phyloP scores from a whole-genome alignment of 2,329 filamentous ascomycete species.

The Hypoxylon sp. region DNA sequence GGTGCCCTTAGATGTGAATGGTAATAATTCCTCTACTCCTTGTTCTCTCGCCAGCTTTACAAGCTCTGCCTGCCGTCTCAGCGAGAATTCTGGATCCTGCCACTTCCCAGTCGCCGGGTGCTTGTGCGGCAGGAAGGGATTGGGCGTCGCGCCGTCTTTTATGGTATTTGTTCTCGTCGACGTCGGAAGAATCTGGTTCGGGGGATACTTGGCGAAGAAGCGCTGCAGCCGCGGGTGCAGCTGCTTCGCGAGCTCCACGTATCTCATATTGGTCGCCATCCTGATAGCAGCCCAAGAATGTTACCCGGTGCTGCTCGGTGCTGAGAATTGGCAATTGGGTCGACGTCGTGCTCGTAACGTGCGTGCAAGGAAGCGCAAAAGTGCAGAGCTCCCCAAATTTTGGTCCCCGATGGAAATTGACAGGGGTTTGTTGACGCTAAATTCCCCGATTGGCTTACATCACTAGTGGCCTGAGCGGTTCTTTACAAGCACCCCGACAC shows the following conservation, averaged over 20 bases:
- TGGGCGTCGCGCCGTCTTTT: conserved; percentile 64
- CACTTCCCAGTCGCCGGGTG: conserved; percentile 85
- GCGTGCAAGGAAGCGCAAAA: conserved; percentile 28
- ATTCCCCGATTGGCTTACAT: conserved; percentile 44
- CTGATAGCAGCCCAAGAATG: conserved; percentile 2
- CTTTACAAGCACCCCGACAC: conserved; percentile 30
- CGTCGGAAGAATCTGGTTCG: conserved; percentile 70
- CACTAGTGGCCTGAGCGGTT: conserved; percentile 18
- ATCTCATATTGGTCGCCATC: conserved; percentile 50
- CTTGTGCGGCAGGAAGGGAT: conserved; percentile 86
- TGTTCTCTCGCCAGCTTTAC: conserved; percentile 86
- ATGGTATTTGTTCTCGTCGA: conserved; percentile 54
- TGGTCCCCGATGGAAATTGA: conserved; percentile 24
- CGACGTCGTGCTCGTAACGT: conserved; percentile 27
- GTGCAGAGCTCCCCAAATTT: conserved; percentile 36
- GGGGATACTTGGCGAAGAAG: conserved; percentile 93
- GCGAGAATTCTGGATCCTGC: conserved; percentile 85
- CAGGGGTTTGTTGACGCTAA: conserved; percentile 36
- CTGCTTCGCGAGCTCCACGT: conserved; percentile 74
- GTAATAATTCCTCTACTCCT: conserved; percentile 85
- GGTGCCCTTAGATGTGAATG: conserved; percentile 81
- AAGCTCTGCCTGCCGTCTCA: conserved; percentile 90
- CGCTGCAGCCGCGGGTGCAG: conserved; percentile 83
- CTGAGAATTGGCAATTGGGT: conserved; percentile 10
- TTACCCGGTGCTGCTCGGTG: background rate